Conservation (phyloP, 2,329 filamentous ascomycete genomes). For the Bipolaris victoriae region DNA sequence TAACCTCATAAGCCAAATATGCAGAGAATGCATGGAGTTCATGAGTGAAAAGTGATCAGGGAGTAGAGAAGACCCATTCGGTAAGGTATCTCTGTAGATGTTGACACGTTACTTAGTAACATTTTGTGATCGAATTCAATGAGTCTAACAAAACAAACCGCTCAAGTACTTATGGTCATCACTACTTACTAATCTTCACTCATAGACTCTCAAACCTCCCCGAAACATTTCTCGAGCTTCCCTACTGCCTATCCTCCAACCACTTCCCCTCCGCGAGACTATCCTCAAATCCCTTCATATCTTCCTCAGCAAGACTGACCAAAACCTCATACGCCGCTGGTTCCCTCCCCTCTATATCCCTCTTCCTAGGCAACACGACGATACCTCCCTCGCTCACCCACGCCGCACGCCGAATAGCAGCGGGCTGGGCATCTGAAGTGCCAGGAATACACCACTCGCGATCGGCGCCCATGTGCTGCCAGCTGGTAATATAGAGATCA, state of each 20-base stretch:
- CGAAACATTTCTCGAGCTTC: too few relatives aligned
- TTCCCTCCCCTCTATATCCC: slow-evolving; percentile 3
- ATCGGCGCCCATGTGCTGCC: slow-evolving; percentile 34
- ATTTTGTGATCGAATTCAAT: too few relatives aligned
- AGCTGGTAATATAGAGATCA: slow-evolving; percentile 39
- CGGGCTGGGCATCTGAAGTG: slow-evolving; percentile 15
- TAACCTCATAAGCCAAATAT: too few relatives aligned
- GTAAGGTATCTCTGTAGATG: too few relatives aligned
- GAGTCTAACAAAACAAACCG: too few relatives aligned
- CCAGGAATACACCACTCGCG: slow-evolving; percentile 34
- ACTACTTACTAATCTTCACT: too few relatives aligned
- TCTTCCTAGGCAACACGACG: slow-evolving; percentile 26
- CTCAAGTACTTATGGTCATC: too few relatives aligned
- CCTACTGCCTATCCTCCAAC: slow-evolving; percentile 1
- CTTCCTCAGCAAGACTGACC: slow-evolving; percentile 25
- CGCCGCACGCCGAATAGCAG: slow-evolving; percentile 29
- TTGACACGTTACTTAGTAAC: too few relatives aligned
- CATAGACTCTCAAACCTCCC: too few relatives aligned
- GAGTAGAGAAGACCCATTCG: too few relatives aligned
- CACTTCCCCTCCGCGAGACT: slow-evolving; percentile 15
- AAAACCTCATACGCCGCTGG: slow-evolving; percentile 21
- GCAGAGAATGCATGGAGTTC: too few relatives aligned
- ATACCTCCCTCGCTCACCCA: slow-evolving; percentile 33
- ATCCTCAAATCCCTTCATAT: slow-evolving; percentile 23
- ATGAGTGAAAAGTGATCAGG: too few relatives aligned